A percentile compares a stretch with the other conserved stretches of the same genome.
Evolutionary conservation across 805 yeast species (phyloP).

Genomic region (Yamadazyma akitaensis): DNA sequence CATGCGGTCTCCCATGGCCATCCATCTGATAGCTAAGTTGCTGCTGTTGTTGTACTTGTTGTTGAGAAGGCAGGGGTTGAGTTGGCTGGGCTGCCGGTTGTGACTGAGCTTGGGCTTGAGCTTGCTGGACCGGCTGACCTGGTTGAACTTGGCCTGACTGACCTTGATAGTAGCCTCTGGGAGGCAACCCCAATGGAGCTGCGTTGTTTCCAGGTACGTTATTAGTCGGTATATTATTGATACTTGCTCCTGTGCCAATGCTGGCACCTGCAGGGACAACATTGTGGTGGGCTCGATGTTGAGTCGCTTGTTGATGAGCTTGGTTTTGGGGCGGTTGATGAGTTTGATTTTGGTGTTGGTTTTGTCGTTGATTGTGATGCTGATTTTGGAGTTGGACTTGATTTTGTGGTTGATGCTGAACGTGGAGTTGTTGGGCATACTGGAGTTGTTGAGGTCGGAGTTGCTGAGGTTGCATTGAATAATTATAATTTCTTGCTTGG

Average conservation of each 20-base stretch:
- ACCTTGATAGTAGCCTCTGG: constrained; percentile 11
- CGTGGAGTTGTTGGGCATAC: neutral
- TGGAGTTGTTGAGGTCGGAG: neutral
- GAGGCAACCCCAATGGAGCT: constrained; percentile 3
- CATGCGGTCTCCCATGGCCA: constrained; percentile 1
- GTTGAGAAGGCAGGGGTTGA: constrained; percentile 9
- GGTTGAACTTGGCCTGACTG: neutral
- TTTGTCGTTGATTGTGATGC: neutral
- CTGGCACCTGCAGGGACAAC: neutral
- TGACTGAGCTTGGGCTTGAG: constrained; percentile 1
- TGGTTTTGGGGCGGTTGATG: neutral
- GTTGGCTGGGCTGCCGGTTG: neutral
- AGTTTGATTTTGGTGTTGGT: neutral
- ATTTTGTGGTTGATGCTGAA: neutral
- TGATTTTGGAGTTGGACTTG: neutral
- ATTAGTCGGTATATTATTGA: neutral
- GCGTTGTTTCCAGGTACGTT: constrained; percentile 4
- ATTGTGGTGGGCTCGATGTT: neutral
- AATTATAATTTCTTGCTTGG: neutral
- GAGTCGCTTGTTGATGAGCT: neutral
- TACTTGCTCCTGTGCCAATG: neutral
- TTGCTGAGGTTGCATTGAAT: neutral
- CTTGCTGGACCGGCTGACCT: constrained; percentile 1
- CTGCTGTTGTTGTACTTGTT: constrained; percentile 14
- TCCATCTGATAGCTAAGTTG: constrained; percentile 5